phyloP scores from a whole-genome alignment of 139 green algal species.

The Ettlia oleoabundans region DNA sequence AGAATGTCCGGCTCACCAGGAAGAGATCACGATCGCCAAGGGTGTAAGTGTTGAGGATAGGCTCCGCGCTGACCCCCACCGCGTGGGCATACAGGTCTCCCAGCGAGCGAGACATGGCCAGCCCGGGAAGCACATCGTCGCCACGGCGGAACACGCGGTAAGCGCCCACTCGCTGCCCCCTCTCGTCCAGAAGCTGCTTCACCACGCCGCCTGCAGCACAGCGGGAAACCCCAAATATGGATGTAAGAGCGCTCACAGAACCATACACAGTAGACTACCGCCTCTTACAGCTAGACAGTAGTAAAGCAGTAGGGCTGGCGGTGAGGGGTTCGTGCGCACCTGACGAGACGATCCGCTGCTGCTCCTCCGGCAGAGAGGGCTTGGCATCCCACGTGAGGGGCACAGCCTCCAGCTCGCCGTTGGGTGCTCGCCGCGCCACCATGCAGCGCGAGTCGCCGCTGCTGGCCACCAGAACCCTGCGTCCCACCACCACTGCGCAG shows the following conservation, averaged over 20 bases:
- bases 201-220: slow-evolving; percentile 43
- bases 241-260: background rate
- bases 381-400: slow-evolving; percentile 63
- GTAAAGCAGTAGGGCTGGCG: too few relatives aligned
- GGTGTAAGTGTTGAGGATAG: slow-evolving; percentile 22
- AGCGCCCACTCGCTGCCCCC: slow-evolving; percentile 25
- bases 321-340: too few relatives aligned
- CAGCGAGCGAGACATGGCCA: slow-evolving; percentile 63
- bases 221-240: too few relatives aligned
- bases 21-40: slow-evolving; percentile 52
- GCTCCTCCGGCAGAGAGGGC: slow-evolving; percentile 45
- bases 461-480: slow-evolving; percentile 31
- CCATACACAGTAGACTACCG: too few relatives aligned
- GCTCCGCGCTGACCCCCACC: slow-evolving; percentile 37
- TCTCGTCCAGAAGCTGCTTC: slow-evolving; percentile 28
- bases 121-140: slow-evolving; percentile 27
- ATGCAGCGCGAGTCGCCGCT: slow-evolving; percentile 48
- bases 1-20: slow-evolving; percentile 45
- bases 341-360: slow-evolving; percentile 41
- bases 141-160: slow-evolving; percentile 36
- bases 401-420: slow-evolving; percentile 33
- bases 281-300: too few relatives aligned
- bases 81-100: slow-evolving; percentile 51
- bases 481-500: slow-evolving; percentile 37
- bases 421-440: slow-evolving; percentile 1